Base-by-base conservation (phyloP, 2,329 filamentous ascomycete species). In the Monilinia polystroma region DNA sequence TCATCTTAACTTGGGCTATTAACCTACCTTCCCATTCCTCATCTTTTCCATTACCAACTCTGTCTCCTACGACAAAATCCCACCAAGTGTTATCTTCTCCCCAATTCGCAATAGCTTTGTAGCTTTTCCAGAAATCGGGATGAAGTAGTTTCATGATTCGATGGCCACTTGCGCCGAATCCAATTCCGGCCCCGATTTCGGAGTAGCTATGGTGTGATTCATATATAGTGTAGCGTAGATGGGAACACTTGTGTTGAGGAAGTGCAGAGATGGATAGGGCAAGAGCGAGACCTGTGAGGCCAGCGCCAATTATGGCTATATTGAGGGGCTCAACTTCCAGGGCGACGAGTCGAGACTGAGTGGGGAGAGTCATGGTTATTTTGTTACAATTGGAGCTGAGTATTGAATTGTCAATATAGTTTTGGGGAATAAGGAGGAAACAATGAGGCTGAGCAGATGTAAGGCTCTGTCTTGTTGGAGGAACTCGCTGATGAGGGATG, bases 91-190 rank as follows among this genome's bases (percentile, higher is more conserved):
- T 43, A 2, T 60, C 57, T 1, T 60, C 57, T 12, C 57, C 57
- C 57, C 57, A 60, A 12, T 60, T 60, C 1, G 57, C 57, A 60
- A 60, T 60, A 16, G 57, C 43, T 23, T 38, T 60, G 14, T 60
- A 60, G 16, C 10, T 38, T 18, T 60, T 29, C 57, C 57, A 60
- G 57, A 60, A 38, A 6, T 23, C 20, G 6, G 57, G 57, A 7
- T 60, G 57, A 6, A 60, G 43, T 2, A 60, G 26, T 23, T 60
- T 49, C 57, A 60, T 60, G 11, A 60, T 60, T 11, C 57, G 57
- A n/a, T 60, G 57, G 1, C 57, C 57, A 32, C 57, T 60, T 4
- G 57, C 57, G 29, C 57, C 57, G 10, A 60, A 60, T 49, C 57
- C 57, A 60, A 60, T 60, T 0, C 57, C 57, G 12, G 57, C 57